Percentiles rank a stretch among this genome's conserved stretches.
Conservation (phyloP, 768 basidiomycete genomes). For the Phlegmacium glaucopus region DNA sequence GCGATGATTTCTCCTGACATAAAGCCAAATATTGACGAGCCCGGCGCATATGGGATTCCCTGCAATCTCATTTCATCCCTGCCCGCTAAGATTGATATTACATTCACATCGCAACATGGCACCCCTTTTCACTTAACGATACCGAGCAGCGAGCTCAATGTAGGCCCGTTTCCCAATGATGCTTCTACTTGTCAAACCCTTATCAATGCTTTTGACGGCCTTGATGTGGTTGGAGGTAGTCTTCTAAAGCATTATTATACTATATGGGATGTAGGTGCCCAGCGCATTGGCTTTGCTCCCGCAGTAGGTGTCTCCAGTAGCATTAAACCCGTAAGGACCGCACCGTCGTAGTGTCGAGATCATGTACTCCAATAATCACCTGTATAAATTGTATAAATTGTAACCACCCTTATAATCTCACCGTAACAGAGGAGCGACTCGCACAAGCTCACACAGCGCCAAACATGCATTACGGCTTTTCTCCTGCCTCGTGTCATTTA, state of each 20-base stretch:
- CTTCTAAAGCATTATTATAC: constrained; percentile 59
- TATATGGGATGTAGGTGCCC: constrained; percentile 51
- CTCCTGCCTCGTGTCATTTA: too few relatives aligned
- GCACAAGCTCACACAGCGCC: too few relatives aligned
- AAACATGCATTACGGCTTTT: too few relatives aligned
- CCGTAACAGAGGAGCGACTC: too few relatives aligned
- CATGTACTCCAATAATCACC: too few relatives aligned
- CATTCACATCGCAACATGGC: constrained; percentile 50
- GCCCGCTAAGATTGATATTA: constrained; percentile 49
- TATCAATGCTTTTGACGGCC: constrained; percentile 55
- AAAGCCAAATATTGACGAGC: constrained; percentile 45
- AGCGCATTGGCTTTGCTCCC: constrained; percentile 52
- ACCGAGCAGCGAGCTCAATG: constrained; percentile 53
- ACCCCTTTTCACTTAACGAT: constrained; percentile 52
- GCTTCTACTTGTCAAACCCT: constrained; percentile 51
- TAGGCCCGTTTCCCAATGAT: constrained; percentile 53
- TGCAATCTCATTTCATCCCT: constrained; percentile 44
- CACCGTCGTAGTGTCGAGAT: background rate
- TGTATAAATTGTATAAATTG: too few relatives aligned
- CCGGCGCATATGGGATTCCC: constrained; percentile 54
- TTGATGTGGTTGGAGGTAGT: constrained; percentile 51
- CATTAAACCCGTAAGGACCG: background rate
- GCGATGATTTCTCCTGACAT: constrained; percentile 57
- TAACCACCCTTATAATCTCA: too few relatives aligned
- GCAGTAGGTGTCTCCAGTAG: constrained; percentile 24